phyloP scores from a whole-genome alignment of 192 early-diverging fungal genomes.

The Umbelopsis isabellina region DNA sequence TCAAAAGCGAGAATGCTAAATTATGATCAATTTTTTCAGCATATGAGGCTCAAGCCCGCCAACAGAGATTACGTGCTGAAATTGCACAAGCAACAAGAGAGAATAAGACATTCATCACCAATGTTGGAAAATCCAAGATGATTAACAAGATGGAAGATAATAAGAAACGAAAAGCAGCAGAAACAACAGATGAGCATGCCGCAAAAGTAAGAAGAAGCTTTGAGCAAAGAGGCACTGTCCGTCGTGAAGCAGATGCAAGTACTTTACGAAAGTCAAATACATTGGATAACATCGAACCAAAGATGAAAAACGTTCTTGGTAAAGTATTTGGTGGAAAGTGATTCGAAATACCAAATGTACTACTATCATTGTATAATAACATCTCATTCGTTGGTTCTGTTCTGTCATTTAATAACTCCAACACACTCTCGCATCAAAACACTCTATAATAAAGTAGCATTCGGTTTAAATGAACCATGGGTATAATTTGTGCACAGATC shows the following conservation, averaged over 20 bases:
- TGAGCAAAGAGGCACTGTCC: slow-evolving; percentile 67
- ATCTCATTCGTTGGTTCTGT: background rate
- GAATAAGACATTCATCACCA: slow-evolving; percentile 83
- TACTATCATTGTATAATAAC: slow-evolving; percentile 11
- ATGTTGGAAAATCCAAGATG: slow-evolving; percentile 90
- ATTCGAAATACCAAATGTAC: background rate
- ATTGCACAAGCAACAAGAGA: slow-evolving; percentile 85
- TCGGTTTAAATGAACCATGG: background rate
- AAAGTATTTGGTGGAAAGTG: slow-evolving; percentile 55
- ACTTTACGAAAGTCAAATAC: slow-evolving; percentile 23
- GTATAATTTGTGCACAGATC: slow-evolving; percentile 5
- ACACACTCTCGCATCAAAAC: background rate
- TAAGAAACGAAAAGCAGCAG: slow-evolving; percentile 55
- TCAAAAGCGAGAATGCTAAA: background rate
- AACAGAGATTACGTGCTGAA: slow-evolving; percentile 82
- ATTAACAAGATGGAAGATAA: slow-evolving; percentile 76
- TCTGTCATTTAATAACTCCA: background rate
- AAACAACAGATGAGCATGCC: slow-evolving; percentile 27
- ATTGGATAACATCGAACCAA: slow-evolving; percentile 28
- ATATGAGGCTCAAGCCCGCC: slow-evolving; percentile 72
- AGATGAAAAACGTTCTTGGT: slow-evolving; percentile 55
- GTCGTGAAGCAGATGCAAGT: slow-evolving; percentile 43
- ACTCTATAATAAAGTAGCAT: background rate
- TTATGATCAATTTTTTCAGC: slow-evolving; percentile 39
- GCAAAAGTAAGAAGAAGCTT: slow-evolving; percentile 56